Percentiles rank a stretch among this genome's conserved stretches.
These are phyloP conservation scores for Oldenlandia corymbosa DNA, from an alignment of 257 asterid genomes.

Conservation along the genomic window DNA sequence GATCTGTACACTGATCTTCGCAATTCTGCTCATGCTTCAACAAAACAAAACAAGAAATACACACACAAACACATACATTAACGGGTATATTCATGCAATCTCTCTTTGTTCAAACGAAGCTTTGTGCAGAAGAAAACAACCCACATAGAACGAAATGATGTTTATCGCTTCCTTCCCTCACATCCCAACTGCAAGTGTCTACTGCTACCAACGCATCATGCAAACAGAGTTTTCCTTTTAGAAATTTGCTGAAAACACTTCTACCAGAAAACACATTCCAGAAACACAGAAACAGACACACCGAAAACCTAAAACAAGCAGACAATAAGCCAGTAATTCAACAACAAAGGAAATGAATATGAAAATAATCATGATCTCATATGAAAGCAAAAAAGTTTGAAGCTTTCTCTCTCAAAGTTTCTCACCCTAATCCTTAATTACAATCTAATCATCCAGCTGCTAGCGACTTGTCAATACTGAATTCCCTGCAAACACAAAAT, in stretches of 20 bases:
- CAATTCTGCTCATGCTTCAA: neutral
- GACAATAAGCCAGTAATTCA: neutral
- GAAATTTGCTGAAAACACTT: neutral
- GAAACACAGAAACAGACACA: neutral
- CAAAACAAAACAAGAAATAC: too few relatives aligned
- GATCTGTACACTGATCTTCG: neutral
- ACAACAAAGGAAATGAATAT: neutral
- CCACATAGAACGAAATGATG: neutral
- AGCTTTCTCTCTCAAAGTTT: neutral
- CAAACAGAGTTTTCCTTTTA: neutral
- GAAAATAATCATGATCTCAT: neutral
- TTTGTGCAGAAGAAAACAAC: neutral
- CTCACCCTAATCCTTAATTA: constrained; percentile 4
- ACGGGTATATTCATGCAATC: neutral
- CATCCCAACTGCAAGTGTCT: neutral
- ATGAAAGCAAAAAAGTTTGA: neutral
- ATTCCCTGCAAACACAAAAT: constrained; percentile 12
- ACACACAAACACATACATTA: neutral
- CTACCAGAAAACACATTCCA: neutral
- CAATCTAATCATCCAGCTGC: neutral
- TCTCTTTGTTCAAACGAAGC: neutral
- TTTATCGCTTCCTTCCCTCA: neutral
- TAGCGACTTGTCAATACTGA: neutral
- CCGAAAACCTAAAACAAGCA: neutral
- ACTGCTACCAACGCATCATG: neutral